phyloP scores from a whole-genome alignment of 495 filamentous ascomycete species.

The Lasiosphaeria hispida region DNA sequence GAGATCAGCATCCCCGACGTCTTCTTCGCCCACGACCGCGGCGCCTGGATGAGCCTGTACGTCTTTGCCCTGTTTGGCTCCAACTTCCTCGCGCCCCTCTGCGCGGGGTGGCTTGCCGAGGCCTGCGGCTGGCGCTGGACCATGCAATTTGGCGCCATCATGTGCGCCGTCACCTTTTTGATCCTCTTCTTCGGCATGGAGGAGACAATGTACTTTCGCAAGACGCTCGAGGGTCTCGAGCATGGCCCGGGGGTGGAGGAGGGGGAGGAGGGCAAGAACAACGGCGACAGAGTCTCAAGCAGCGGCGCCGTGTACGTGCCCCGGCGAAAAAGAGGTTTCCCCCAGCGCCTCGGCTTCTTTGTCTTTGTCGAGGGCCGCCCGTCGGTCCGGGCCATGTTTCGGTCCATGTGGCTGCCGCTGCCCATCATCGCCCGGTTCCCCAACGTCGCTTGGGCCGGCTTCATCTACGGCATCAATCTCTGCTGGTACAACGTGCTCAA shows the following conservation, averaged over 20 bases:
- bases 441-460: conserved; percentile 27
- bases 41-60: conserved; percentile 48
- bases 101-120: conserved; percentile 62
- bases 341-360: conserved; percentile 11
- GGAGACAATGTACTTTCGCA: conserved; percentile 30
- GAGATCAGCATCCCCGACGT: conserved; percentile 60
- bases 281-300: background rate
- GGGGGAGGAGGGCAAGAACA: conserved; percentile 3
- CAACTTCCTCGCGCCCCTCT: conserved; percentile 59
- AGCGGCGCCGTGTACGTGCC: background rate
- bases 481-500: conserved; percentile 29
- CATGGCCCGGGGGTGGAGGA: background rate
- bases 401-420: conserved; percentile 19
- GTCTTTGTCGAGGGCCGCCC: conserved; percentile 7
- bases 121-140: conserved; percentile 61
- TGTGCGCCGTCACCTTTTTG: conserved; percentile 55
- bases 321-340: background rate
- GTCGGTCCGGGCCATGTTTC: conserved; percentile 11
- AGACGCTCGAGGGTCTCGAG: conserved; percentile 19
- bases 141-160: conserved; percentile 55
- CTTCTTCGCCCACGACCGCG: conserved; percentile 60
- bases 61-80: conserved; percentile 56
- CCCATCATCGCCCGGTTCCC: conserved; percentile 25
- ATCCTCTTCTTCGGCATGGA: conserved; percentile 30
- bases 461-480: conserved; percentile 31